phyloP scores from a whole-genome alignment of 2,329 filamentous ascomycete species.

The Trematosphaeria pertusa region DNA sequence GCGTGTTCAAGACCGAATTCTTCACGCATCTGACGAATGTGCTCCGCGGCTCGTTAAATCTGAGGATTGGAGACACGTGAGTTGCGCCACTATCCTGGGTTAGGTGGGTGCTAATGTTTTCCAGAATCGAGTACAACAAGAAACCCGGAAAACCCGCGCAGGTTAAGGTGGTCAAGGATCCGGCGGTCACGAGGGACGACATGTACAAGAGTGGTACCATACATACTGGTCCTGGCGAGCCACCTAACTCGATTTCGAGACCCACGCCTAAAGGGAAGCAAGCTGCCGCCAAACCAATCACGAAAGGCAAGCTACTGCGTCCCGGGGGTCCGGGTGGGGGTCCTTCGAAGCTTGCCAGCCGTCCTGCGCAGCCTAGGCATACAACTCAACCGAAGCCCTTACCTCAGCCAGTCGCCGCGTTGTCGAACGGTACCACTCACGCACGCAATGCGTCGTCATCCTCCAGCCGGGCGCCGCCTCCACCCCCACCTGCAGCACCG shows the following conservation, averaged over 20 bases:
- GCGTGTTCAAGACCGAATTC: conserved; percentile 95
- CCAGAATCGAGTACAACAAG: conserved; percentile 89
- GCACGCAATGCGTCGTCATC: conserved; percentile 49
- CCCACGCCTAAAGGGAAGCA: conserved; percentile 89
- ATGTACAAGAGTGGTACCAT: conserved; percentile 93
- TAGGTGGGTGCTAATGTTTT: conserved; percentile 27
- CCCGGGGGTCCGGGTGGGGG: conserved; percentile 85
- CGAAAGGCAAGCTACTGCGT: conserved; percentile 88
- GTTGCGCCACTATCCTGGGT: conserved; percentile 25
- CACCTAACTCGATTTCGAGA: conserved; percentile 79
- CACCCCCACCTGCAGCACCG: conserved; percentile 68
- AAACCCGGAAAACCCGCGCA: conserved; percentile 91
- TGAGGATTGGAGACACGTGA: conserved; percentile 78
- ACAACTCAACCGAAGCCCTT: conserved; percentile 53
- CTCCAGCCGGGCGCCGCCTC: conserved; percentile 61
- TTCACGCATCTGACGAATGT: conserved; percentile 87
- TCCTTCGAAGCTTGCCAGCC: conserved; percentile 72
- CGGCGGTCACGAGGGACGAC: conserved; percentile 73
- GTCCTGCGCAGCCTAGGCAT: conserved; percentile 51
- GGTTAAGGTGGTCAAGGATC: conserved; percentile 91
- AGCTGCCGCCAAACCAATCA: conserved; percentile 87
- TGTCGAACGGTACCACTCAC: conserved; percentile 56
- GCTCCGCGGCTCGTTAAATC: conserved; percentile 79
- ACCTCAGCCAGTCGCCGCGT: conserved; percentile 63
- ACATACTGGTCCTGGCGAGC: conserved; percentile 84